These are phyloP conservation scores for Fonsecaea monophora DNA, from an alignment of 2,329 filamentous ascomycete genomes.

Conservation along the genomic window DNA sequence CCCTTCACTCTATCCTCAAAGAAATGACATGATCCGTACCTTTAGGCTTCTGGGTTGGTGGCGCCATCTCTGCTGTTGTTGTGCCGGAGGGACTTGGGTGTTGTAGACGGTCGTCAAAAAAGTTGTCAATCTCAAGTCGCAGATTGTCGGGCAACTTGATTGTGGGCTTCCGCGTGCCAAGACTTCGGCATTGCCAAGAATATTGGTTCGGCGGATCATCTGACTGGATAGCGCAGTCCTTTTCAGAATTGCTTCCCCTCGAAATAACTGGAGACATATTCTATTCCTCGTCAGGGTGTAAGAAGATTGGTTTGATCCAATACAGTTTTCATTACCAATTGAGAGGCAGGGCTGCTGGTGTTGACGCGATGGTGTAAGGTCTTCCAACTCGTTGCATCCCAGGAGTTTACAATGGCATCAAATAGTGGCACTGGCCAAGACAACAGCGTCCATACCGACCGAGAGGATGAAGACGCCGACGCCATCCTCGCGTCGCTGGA, in stretches of 20 bases:
- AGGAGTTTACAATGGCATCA: slow-evolving; percentile 4
- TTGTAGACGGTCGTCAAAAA: slow-evolving; percentile 32
- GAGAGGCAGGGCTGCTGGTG: background rate
- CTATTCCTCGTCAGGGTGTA: background rate
- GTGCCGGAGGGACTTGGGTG: slow-evolving; percentile 26
- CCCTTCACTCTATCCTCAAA: background rate
- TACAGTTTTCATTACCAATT: background rate
- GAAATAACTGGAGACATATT: background rate
- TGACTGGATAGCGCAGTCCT: background rate
- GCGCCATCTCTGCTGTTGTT: slow-evolving; percentile 40
- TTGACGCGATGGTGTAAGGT: slow-evolving; percentile 4
- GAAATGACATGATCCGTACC: slow-evolving; percentile 31
- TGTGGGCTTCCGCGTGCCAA: slow-evolving; percentile 23
- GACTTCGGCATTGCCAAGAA: slow-evolving; percentile 15
- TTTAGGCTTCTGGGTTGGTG: slow-evolving; percentile 40
- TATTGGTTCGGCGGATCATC: background rate
- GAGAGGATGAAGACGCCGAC: slow-evolving; percentile 64
- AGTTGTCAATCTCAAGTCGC: slow-evolving; percentile 28
- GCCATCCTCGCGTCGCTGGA: slow-evolving; percentile 65
- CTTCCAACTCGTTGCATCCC: background rate
- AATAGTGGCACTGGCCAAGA: slow-evolving; percentile 6
- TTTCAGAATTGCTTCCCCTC: background rate
- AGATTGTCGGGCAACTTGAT: slow-evolving; percentile 12
- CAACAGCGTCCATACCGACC: slow-evolving; percentile 23
- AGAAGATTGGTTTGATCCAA: background rate